phyloP scores from a whole-genome alignment of 2,329 filamentous ascomycete species.

The Lasiodiplodia citricola region DNA sequence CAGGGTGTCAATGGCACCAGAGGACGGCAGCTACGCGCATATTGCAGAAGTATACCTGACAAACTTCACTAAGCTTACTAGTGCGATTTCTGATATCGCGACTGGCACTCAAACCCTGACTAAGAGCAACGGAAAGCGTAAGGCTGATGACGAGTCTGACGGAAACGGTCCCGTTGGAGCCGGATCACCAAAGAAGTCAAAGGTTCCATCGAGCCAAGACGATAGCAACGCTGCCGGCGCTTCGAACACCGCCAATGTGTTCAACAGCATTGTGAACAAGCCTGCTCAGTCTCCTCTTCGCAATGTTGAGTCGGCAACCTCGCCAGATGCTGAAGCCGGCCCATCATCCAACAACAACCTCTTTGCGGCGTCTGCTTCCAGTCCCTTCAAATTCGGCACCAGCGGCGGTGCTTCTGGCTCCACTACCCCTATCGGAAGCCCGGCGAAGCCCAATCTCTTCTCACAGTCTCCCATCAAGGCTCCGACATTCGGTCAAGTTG shows the following conservation, averaged over 20 bases:
- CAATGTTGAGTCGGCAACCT: conserved; percentile 4
- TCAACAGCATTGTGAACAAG: conserved; percentile 25
- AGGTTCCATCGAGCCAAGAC: background rate
- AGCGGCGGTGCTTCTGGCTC: background rate
- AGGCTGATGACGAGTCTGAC: conserved; percentile 8
- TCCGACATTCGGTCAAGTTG: conserved; percentile 7
- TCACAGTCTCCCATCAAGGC: conserved; percentile 20
- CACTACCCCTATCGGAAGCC: conserved; percentile 23
- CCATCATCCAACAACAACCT: conserved; percentile 1
- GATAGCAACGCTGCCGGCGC: background rate
- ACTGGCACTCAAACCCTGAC: background rate
- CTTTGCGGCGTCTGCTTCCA: conserved; percentile 12
- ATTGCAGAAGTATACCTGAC: background rate
- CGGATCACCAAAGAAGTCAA: conserved; percentile 19
- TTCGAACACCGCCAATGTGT: conserved; percentile 24
- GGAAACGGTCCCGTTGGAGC: background rate
- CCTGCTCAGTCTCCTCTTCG: conserved; percentile 14
- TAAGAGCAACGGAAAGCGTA: conserved; percentile 15
- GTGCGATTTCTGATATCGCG: background rate
- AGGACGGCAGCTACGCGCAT: background rate
- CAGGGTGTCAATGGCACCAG: background rate
- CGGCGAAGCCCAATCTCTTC: conserved; percentile 3
- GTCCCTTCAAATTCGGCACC: conserved; percentile 3
- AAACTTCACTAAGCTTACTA: background rate
- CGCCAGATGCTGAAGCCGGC: conserved; percentile 10